Evolutionary conservation across 768 basidiomycete genomes (phyloP), one percentile per base, ranked within the genome.

Genomic region (Crepidotus variabilis): DNA sequence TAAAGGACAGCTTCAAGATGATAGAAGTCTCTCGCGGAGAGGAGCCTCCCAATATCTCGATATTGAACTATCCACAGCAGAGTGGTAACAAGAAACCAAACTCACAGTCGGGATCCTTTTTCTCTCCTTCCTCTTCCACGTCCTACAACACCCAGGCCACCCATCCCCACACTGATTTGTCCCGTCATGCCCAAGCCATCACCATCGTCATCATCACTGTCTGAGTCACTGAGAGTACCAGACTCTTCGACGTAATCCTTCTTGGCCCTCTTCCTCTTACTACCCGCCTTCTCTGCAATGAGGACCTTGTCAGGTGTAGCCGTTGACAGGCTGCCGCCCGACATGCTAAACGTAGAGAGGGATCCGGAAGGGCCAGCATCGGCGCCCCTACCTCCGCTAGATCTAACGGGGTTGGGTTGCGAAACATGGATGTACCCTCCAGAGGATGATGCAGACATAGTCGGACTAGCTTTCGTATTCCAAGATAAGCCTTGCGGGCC

Each of bases 101-200:
- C 74, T 74, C 65, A 79, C 79, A 73, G 67, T 69, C 76, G 69
- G 18, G 61, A 51, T 32, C 61, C 60, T 57, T 68, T 70, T 24
- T 70, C 61, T 46, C 66, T 65, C 59, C 60, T 70, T 21, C 65
- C 69, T 10, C 50, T 47, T 48, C 66, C 63, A 50, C 63, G 64
- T 28, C 70, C 70, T 18, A 63, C 60, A 1, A 77, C 74, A 22
- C 77, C 77, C 50, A 81, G 62, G 2, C 78, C 79, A 53, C 69
- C 75, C 64, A 78, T 69, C 11, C 79, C 80, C 14, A 82, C 76
- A 57, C 72, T 76, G 58, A 80, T 77, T 0, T 76, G 76, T 16
- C 73, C 76, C 23, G 66, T 61, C 62, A 61, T 65, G 8, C 56
- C 67, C 39, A 65, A 64, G 2, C 62, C 67, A 18, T 64, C 62